Evolutionary conservation across 352 stramenopile species (phyloP).

Genomic region (Chloridella minuta): DNA sequence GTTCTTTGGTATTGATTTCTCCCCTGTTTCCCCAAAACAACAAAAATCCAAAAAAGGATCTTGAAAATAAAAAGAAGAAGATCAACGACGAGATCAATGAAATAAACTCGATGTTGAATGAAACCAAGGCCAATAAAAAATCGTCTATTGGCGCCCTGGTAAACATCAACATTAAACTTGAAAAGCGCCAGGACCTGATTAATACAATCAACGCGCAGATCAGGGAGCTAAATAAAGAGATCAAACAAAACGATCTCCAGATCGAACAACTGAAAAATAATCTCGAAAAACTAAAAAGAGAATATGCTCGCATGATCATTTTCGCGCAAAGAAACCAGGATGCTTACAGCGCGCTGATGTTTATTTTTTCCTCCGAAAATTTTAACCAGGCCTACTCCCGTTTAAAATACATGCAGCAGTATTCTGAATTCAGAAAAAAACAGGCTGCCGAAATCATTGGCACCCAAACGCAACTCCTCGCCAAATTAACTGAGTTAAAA

Average conservation of each 20-base stretch:
- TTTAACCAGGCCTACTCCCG: not conserved
- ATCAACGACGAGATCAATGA: not conserved
- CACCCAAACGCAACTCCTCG: not conserved
- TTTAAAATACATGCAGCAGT: conserved; percentile 1
- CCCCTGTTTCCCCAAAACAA: not conserved
- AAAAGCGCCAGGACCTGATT: not conserved
- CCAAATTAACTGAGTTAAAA: not conserved
- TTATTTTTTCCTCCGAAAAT: not conserved
- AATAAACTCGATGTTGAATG: not conserved
- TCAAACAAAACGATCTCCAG: not conserved
- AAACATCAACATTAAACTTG: not conserved
- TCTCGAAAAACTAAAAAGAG: not conserved
- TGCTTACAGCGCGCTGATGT: not conserved
- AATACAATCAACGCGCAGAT: not conserved
- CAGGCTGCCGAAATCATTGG: not conserved
- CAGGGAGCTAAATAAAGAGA: not conserved
- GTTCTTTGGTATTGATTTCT: not conserved
- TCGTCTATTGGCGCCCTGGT: not conserved
- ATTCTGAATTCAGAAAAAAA: not conserved
- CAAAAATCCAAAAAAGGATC: not conserved
- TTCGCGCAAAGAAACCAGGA: not conserved
- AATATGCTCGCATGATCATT: not conserved
- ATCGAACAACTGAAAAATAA: not conserved
- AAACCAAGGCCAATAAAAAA: not conserved
- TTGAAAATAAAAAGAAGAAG: not conserved